phyloP scores from a whole-genome alignment of 768 basidiomycete species.

The Boletus sp. region DNA sequence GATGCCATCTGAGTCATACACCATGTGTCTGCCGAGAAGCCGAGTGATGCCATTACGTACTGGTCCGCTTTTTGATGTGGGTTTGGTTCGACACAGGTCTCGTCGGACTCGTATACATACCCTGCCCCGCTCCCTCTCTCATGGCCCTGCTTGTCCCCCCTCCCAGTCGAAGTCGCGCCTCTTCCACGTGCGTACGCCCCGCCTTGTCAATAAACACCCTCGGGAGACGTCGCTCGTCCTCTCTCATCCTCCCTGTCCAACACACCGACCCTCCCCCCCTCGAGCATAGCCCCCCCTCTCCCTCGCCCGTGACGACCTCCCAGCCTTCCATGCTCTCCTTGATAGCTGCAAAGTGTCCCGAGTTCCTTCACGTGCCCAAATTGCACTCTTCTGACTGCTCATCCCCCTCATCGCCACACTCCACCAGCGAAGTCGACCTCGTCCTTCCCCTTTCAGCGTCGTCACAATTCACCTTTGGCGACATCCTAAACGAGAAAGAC shows the following conservation, averaged over 20 bases:
- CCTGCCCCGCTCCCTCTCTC: neutral
- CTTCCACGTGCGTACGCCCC: constrained; percentile 56
- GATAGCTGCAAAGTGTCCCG: constrained; percentile 48
- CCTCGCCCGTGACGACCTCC: constrained; percentile 12
- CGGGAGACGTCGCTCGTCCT: constrained; percentile 52
- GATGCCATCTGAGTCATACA: constrained; percentile 12
- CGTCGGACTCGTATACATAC: neutral
- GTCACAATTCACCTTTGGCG: constrained; percentile 44
- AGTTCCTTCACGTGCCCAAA: constrained; percentile 48
- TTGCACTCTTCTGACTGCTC: constrained; percentile 40
- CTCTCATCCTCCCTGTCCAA: constrained; percentile 38
- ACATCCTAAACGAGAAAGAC: constrained; percentile 40
- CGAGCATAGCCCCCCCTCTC: neutral
- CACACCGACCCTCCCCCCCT: constrained; percentile 10
- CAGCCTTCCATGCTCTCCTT: constrained; percentile 49
- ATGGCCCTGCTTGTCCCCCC: constrained; percentile 39
- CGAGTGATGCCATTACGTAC: constrained; percentile 21
- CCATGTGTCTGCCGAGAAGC: constrained; percentile 19
- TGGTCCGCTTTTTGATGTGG: constrained; percentile 21
- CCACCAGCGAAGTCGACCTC: constrained; percentile 38
- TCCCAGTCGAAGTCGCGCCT: constrained; percentile 51
- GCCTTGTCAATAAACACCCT: constrained; percentile 49
- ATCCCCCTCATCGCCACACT: constrained; percentile 44
- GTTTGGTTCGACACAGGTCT: constrained; percentile 1
- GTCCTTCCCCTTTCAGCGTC: constrained; percentile 57